Evolutionary conservation across 805 yeast genomes (phyloP), one percentile per base, ranked within the genome.

Genomic region (Torulaspora quercuum): DNA sequence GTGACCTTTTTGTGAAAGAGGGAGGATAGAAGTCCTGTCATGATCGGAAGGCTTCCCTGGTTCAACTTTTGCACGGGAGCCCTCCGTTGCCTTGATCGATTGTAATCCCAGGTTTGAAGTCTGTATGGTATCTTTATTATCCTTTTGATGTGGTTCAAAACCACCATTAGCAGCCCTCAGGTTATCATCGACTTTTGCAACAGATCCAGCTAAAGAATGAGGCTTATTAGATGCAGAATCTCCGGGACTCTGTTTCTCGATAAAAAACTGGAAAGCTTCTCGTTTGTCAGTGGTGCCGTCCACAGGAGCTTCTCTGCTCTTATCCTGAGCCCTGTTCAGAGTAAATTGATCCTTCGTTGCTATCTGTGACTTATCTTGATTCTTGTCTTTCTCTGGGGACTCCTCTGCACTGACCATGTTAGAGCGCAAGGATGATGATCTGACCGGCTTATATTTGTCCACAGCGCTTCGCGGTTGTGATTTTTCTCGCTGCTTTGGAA

Each of bases 341-440:
- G 40, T 35, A 25, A 44, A 46, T 5, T 37, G 22, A 2, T 50
- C 29, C 1, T 33, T 26, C 15, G 22, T 29, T 15, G 48, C 46
- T 26, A 35, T 25, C 10, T 20, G 17, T 10, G 36, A 16, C 30
- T 30, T 25, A 14, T 15, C 27, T 18, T 27, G 39, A 7, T 10
- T 7, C 3, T 21, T 28, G n/a, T 23, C 26, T 17, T 37, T 43
- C 13, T 39, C 41, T 11, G 49, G 48, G 7, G 48, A 35, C 11
- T 25, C 37, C 3, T 48, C 44, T 3, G 56, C 49, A 0, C 53
- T 43, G 5, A 61, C 50, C 3, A 62, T 53, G 35, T 55, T 61
- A 1, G 57, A 46, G 10, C 69, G 55, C 30, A 67, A 42, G 0
- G 69, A 63, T 0, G 70, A 65, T 2, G 70, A 61, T 35, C 59